Evolutionary conservation across 352 stramenopile species (phyloP).

Genomic region (Phytopythium mirpurense): DNA sequence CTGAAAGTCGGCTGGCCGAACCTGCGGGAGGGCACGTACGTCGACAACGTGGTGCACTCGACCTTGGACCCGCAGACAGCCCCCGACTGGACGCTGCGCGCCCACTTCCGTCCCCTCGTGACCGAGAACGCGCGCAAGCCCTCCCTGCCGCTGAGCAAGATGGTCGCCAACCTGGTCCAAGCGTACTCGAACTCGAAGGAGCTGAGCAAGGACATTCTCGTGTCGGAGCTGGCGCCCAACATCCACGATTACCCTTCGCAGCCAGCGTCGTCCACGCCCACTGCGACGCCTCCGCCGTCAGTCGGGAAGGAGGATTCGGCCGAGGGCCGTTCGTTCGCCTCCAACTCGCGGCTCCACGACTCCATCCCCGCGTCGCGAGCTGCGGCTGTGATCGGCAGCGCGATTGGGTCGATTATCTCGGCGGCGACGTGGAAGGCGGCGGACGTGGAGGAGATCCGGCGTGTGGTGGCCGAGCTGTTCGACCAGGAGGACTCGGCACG

Average conservation of each 20-base stretch:
- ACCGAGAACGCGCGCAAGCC: constrained; percentile 48
- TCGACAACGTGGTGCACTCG: constrained; percentile 83
- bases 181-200: constrained; percentile 71
- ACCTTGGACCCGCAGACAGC: constrained; percentile 61
- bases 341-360: constrained; percentile 20
- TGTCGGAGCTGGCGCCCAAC: constrained; percentile 63
- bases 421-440: constrained; percentile 70
- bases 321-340: constrained; percentile 5
- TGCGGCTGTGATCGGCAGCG: constrained; percentile 61
- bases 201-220: constrained; percentile 60
- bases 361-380: constrained; percentile 71
- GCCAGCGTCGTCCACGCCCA: constrained; percentile 12
- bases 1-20: constrained; percentile 64
- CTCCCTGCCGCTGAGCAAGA: constrained; percentile 52
- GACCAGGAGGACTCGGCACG: constrained; percentile 21
- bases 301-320: background rate
- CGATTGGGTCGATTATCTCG: constrained; percentile 57
- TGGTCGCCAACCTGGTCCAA: constrained; percentile 62
- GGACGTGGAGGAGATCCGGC: constrained; percentile 60
- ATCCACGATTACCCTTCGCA: constrained; percentile 17
- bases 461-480: constrained; percentile 50
- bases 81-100: constrained; percentile 56
- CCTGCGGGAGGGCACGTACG: constrained; percentile 72
- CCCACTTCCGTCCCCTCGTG: constrained; percentile 35
- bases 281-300: constrained; percentile 9